Base-by-base conservation (phyloP, 352 stramenopile species). In the Phytopythium montanum region DNA sequence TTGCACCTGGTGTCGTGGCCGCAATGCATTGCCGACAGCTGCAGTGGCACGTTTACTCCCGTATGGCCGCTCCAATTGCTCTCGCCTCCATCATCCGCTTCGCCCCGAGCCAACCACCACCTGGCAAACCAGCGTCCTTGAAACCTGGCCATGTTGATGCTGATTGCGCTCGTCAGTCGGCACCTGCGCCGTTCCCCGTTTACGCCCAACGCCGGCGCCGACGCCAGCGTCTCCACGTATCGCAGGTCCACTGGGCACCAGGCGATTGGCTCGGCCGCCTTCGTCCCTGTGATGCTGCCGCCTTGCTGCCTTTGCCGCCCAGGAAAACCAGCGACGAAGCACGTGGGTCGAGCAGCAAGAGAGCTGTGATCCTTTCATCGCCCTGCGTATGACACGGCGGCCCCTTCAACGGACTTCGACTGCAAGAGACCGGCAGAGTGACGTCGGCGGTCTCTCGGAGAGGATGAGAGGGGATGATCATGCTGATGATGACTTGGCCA, bases 201-300 rank as follows among this genome's bases (percentile, higher is more conserved):
- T 54, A 54, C 48, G 48, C 29, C 48, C 48, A 18, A 13, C 29
- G 28, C 26, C 26, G 29, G 4, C 29, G 29, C 29, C 29, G 29
- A 34, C 29, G 25, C 44, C 19, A 51, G 46, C 46, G 19, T 8
- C 31, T 5, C 26, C 16, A 54, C 48, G 48, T 54, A 54, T 54
- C 48, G 48, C 48, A 54, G 48, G 48, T 28, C 48, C 48, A 39
- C 46, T 33, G 46, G 25, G 46, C 46, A 26, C 2, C 25, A 18
- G 46, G 25, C 21, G 46, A 53, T 54, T 54, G 48, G 48, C 29
- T n/a, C 48, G 48, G 28, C 9, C n/a, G 1, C 10, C 38, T 44
- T 7, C 16, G 14, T 46, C n/a, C 39, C n/a, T 48, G 41, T 48
- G 41, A 28, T 48, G 41, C 1, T 6, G 29, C 28, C n/a, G n/a